Conservation (phyloP, 192 early-diverging fungal genomes). For the Coemansia sp. region DNA sequence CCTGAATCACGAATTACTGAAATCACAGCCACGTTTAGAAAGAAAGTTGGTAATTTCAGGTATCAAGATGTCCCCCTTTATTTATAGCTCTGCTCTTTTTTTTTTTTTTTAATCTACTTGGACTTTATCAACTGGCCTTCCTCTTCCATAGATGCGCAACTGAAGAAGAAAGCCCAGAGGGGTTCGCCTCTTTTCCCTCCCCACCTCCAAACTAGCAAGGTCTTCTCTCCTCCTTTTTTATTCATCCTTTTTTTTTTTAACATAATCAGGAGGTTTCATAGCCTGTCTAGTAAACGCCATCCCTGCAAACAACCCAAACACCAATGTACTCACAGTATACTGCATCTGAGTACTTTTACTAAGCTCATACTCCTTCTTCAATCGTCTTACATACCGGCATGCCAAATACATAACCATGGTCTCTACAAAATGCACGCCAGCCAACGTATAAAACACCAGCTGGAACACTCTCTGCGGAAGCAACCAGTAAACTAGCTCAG, state of each 20-base stretch:
- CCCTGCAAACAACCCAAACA: conserved; percentile 19
- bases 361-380: background rate
- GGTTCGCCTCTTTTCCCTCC: too few relatives aligned
- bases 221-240: too few relatives aligned
- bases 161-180: too few relatives aligned
- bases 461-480: background rate
- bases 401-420: conserved; percentile 6
- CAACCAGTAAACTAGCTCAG: background rate
- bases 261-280: background rate
- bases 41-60: too few relatives aligned
- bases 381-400: background rate
- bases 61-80: too few relatives aligned
- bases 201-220: too few relatives aligned
- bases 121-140: too few relatives aligned
- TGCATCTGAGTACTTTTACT: background rate
- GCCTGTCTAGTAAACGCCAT: conserved; percentile 3
- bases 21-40: too few relatives aligned
- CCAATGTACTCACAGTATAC: conserved; percentile 12
- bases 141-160: too few relatives aligned
- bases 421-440: background rate
- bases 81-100: too few relatives aligned
- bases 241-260: background rate
- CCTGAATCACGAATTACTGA: too few relatives aligned
- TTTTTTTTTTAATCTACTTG: too few relatives aligned
- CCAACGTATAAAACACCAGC: background rate